Conservation (phyloP, 75 land plant genomes). For the Chamaecyparis obtusa region DNA sequence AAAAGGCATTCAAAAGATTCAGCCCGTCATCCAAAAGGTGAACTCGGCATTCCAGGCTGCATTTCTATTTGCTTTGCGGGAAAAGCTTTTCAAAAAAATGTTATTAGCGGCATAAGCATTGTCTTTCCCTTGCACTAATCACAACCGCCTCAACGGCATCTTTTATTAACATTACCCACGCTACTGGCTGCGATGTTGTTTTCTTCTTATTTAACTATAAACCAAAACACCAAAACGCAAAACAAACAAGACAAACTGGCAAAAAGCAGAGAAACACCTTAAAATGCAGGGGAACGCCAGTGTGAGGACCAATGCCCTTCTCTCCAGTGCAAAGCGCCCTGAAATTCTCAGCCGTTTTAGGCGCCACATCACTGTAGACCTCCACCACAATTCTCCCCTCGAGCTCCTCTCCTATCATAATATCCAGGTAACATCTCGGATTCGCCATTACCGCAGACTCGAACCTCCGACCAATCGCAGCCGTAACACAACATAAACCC, state of each 20-base stretch:
- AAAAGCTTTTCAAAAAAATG: not conserved
- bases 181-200: not conserved
- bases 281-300: conserved; percentile 75
- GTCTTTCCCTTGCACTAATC: not conserved
- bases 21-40: not conserved
- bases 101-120: not conserved
- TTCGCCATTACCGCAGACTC: conserved; percentile 34
- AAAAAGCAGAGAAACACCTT: conserved; percentile 41
- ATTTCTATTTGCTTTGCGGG: not conserved
- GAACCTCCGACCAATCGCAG: not conserved
- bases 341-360: conserved; percentile 90
- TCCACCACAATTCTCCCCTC: conserved; percentile 87
- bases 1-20: not conserved
- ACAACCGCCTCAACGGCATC: not conserved
- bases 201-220: not conserved
- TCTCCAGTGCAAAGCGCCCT: conserved; percentile 85
- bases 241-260: not conserved
- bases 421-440: conserved; percentile 71
- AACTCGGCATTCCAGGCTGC: not conserved
- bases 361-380: conserved; percentile 70
- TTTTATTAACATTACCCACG: not conserved
- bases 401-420: conserved; percentile 80
- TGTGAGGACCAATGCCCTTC: conserved; percentile 68
- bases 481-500: not conserved
- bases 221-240: not conserved